A percentile compares a stretch with the other conserved stretches of the same genome.
These are phyloP conservation scores for Citrus sp. DNA, from an alignment of 345 rosid species.

Conservation along the genomic window DNA sequence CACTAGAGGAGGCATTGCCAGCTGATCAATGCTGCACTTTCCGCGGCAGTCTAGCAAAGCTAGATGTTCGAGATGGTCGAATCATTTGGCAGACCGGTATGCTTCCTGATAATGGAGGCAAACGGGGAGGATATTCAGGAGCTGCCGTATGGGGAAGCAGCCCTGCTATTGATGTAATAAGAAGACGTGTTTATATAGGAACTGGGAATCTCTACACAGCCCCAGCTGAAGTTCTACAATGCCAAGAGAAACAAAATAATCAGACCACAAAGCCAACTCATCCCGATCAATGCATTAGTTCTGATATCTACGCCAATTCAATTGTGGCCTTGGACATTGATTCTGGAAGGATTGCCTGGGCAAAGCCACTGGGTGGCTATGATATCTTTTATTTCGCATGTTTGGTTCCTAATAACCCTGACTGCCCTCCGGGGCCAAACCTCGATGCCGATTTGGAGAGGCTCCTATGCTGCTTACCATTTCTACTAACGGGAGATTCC, in stretches of 20 bases:
- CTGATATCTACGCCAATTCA: slow-evolving; percentile 31
- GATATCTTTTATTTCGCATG: slow-evolving; percentile 42
- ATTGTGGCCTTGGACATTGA: slow-evolving; percentile 29
- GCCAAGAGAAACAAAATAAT: slow-evolving; percentile 40
- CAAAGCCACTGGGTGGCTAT: slow-evolving; percentile 40
- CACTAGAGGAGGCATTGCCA: slow-evolving; percentile 30
- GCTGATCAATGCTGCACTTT: slow-evolving; percentile 36
- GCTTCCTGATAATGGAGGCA: slow-evolving; percentile 41
- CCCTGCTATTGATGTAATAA: slow-evolving; percentile 33
- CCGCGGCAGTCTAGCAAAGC: slow-evolving; percentile 34
- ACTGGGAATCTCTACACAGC: slow-evolving; percentile 42
- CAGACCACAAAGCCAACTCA: slow-evolving; percentile 32
- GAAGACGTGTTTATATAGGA: slow-evolving; percentile 36
- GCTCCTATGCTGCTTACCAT: slow-evolving; percentile 37
- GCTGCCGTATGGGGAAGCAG: slow-evolving; percentile 53
- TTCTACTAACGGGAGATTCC: slow-evolving; percentile 7
- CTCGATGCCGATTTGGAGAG: slow-evolving; percentile 51
- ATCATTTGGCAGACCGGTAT: slow-evolving; percentile 33
- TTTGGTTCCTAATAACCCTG: slow-evolving; percentile 38
- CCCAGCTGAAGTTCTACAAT: slow-evolving; percentile 31
- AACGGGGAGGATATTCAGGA: slow-evolving; percentile 38
- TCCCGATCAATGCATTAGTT: slow-evolving; percentile 38
- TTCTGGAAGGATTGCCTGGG: slow-evolving; percentile 33
- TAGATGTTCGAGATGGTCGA: slow-evolving; percentile 19
- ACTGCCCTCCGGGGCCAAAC: slow-evolving; percentile 51